These are phyloP conservation scores for Kodamaea kakaduensis DNA, from an alignment of 805 yeast genomes.

Conservation along the genomic window DNA sequence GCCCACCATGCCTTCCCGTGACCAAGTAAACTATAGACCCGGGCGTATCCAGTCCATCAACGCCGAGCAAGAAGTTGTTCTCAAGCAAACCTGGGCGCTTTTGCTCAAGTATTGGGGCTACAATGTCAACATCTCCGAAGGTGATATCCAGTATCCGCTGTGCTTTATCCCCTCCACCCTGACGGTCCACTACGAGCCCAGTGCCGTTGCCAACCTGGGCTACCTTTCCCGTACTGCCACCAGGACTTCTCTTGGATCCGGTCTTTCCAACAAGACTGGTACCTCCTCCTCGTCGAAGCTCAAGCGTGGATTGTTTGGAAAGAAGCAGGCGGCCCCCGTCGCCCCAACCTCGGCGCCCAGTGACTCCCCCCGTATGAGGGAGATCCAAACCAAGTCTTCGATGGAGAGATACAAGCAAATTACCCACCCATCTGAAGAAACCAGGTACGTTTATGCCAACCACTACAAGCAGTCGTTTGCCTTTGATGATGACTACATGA, in stretches of 20 bases:
- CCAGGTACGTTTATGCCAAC: conserved; percentile 18
- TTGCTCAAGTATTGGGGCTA: conserved; percentile 58
- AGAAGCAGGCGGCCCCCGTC: conserved; percentile 10
- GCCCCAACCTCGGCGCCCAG: conserved; percentile 14
- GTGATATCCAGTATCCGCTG: conserved; percentile 27
- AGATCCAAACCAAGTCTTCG: conserved; percentile 25
- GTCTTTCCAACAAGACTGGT: conserved; percentile 25
- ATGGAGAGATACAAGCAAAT: conserved; percentile 22
- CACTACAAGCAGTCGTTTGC: conserved; percentile 17
- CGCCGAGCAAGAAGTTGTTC: conserved; percentile 53
- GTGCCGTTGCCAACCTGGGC: conserved; percentile 7
- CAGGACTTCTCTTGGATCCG: conserved; percentile 21
- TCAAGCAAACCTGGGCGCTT: conserved; percentile 72
- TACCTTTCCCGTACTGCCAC: conserved; percentile 22
- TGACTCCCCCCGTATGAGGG: conserved; percentile 25
- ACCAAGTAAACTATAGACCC: conserved; percentile 24
- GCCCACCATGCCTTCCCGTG: conserved; percentile 10
- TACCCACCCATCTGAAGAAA: conserved; percentile 19
- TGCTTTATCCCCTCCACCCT: conserved; percentile 31
- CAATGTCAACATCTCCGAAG: conserved; percentile 24
- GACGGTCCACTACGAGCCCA: conserved; percentile 11
- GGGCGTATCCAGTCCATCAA: conserved; percentile 37
- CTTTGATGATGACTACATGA: conserved; percentile 13
- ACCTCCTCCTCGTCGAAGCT: conserved; percentile 23
- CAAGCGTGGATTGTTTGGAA: conserved; percentile 28